Percentiles rank a stretch among this genome's conserved stretches.
Evolutionary conservation across 2,329 filamentous ascomycete genomes (phyloP).

Genomic region (Curvularia eragrostidis): DNA sequence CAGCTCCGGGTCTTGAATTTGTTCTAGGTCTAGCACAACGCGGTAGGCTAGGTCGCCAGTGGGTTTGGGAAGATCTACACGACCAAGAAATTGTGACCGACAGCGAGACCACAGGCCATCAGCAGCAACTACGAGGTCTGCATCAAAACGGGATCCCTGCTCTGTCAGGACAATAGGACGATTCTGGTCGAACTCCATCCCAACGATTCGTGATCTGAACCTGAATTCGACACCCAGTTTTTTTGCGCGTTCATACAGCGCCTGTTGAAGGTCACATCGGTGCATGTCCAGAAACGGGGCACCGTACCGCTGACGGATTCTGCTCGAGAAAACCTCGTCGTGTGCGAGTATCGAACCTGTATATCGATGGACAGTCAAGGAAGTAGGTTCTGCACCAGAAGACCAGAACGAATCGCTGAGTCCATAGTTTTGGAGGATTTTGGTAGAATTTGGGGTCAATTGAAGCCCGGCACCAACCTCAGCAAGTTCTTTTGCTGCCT

Average conservation of each 20-base stretch:
- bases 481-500: conserved; percentile 2
- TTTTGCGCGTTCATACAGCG: conserved; percentile 57
- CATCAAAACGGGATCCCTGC: conserved; percentile 30
- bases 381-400: conserved; percentile 47
- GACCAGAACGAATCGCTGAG: conserved; percentile 48
- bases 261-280: conserved; percentile 63
- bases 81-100: conserved; percentile 55
- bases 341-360: conserved; percentile 53
- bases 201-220: conserved; percentile 48
- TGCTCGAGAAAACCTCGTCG: conserved; percentile 57
- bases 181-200: conserved; percentile 47
- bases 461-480: conserved; percentile 26
- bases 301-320: conserved; percentile 59
- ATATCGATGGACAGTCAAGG: conserved; percentile 53
- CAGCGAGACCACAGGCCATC: conserved; percentile 68
- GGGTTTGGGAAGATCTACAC: conserved; percentile 57
- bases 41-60: conserved; percentile 70
- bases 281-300: conserved; percentile 65
- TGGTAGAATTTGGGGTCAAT: conserved; percentile 43
- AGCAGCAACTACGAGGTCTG: conserved; percentile 64
- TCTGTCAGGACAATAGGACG: conserved; percentile 30
- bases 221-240: conserved; percentile 59
- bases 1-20: conserved; percentile 60
- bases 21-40: conserved; percentile 59
- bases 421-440: conserved; percentile 57